Evolutionary conservation across 2,329 filamentous ascomycete genomes (phyloP).

Genomic region (Alternaria sp.): DNA sequence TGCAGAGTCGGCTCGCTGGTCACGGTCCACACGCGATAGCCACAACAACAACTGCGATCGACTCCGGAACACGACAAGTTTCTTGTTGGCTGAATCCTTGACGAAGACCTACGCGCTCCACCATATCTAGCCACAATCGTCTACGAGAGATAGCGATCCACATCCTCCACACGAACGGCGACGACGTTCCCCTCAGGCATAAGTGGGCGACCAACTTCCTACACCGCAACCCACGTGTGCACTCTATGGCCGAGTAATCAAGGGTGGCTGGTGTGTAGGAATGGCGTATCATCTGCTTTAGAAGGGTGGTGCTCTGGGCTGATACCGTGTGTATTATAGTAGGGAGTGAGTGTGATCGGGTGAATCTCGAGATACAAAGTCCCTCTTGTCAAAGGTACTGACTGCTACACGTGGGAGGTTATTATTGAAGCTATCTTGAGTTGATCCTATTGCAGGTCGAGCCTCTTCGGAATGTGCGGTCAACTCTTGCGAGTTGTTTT

Average conservation of each 20-base stretch:
- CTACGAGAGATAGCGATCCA: neutral
- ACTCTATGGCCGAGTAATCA: neutral
- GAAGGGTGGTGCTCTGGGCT: too few relatives aligned
- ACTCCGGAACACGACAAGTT: neutral
- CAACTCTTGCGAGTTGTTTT: too few relatives aligned
- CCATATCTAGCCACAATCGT: neutral
- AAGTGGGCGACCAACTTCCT: neutral
- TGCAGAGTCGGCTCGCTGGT: neutral
- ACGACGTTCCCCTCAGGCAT: neutral
- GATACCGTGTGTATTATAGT: too few relatives aligned
- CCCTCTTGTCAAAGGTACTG: too few relatives aligned
- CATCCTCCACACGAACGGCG: neutral
- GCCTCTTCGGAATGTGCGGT: too few relatives aligned
- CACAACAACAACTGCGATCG: neutral
- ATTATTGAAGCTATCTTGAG: too few relatives aligned
- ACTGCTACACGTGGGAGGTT: too few relatives aligned
- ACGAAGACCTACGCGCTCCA: neutral
- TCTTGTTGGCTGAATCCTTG: neutral
- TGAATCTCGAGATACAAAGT: too few relatives aligned
- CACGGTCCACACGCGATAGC: neutral
- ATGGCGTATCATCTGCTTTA: too few relatives aligned
- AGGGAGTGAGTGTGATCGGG: too few relatives aligned
- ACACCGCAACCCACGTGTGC: conserved; percentile 1
- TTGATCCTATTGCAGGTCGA: too few relatives aligned
- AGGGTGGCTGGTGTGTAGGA: too few relatives aligned